These are phyloP conservation scores for Platanthera guangdongensis DNA, from an alignment of 106 monocot species.

Conservation along the genomic window DNA sequence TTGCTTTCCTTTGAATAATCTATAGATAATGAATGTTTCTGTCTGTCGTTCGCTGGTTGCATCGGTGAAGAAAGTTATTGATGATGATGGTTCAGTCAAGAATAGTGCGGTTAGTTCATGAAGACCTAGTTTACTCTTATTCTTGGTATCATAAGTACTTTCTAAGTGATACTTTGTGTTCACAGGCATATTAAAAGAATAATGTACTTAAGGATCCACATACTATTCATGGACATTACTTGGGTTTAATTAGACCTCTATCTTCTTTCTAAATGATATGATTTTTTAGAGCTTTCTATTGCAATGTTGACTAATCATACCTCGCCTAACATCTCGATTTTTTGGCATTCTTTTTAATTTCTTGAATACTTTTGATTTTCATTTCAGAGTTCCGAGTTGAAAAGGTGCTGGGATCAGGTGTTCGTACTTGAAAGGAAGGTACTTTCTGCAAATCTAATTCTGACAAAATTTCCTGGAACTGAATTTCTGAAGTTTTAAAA, in stretches of 20 bases:
- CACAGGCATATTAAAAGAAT: background rate
- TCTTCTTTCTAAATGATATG: background rate
- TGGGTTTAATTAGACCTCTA: background rate
- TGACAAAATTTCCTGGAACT: background rate
- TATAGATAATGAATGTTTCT: constrained; percentile 50
- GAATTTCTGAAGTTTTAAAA: background rate
- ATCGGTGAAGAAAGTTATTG: constrained; percentile 51
- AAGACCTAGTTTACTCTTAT: background rate
- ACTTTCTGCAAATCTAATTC: background rate
- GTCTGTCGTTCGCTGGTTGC: constrained; percentile 48
- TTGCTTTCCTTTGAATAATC: background rate
- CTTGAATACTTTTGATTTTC: background rate
- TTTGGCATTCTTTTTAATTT: background rate
- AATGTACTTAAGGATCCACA: background rate
- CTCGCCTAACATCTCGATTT: background rate
- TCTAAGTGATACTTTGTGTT: background rate
- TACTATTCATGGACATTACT: background rate
- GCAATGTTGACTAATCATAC: background rate
- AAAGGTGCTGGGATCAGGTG: constrained; percentile 47
- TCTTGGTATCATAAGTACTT: background rate
- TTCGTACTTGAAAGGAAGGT: constrained; percentile 62
- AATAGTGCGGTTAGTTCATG: constrained; percentile 54
- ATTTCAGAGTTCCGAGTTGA: constrained; percentile 64
- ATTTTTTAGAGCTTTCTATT: background rate
- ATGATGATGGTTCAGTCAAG: constrained; percentile 75